Conservation (phyloP, 148 eudicot species). For the Spergularia marina region DNA sequence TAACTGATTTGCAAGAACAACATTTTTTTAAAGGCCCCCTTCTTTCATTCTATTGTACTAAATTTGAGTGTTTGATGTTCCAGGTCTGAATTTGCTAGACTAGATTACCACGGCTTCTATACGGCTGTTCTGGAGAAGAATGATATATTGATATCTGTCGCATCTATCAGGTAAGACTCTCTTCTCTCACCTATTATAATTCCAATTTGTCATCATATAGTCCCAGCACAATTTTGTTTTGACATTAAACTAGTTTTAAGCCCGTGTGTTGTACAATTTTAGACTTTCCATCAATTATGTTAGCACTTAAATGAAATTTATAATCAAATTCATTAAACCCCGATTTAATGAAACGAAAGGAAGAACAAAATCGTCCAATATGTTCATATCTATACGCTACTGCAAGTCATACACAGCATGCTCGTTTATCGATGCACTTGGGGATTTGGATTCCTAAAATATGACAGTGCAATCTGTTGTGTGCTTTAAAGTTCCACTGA, state of each 20-base stretch:
- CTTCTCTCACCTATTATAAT: neutral
- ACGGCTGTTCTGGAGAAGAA: slow-evolving; percentile 81
- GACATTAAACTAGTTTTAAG: too few species aligned
- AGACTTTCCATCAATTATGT: too few species aligned
- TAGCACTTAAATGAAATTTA: too few species aligned
- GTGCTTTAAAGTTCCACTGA: too few species aligned
- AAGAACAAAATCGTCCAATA: too few species aligned
- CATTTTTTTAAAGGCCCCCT: neutral
- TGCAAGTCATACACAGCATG: too few species aligned
- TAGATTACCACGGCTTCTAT: slow-evolving; percentile 80
- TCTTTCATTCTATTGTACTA: neutral
- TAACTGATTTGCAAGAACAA: neutral
- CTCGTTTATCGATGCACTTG: neutral
- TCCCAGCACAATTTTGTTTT: neutral
- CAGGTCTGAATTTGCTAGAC: slow-evolving; percentile 82
- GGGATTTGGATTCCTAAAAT: neutral
- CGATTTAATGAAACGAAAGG: too few species aligned
- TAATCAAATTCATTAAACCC: too few species aligned
- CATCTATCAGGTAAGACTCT: slow-evolving; percentile 66
- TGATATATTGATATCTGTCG: slow-evolving; percentile 69
- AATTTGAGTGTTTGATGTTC: neutral
- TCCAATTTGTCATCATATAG: neutral
- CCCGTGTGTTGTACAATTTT: too few species aligned
- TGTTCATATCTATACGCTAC: too few species aligned
- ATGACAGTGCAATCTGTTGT: neutral